Base-by-base conservation (phyloP, 306 rosid species). In the Morella rubra region DNA sequence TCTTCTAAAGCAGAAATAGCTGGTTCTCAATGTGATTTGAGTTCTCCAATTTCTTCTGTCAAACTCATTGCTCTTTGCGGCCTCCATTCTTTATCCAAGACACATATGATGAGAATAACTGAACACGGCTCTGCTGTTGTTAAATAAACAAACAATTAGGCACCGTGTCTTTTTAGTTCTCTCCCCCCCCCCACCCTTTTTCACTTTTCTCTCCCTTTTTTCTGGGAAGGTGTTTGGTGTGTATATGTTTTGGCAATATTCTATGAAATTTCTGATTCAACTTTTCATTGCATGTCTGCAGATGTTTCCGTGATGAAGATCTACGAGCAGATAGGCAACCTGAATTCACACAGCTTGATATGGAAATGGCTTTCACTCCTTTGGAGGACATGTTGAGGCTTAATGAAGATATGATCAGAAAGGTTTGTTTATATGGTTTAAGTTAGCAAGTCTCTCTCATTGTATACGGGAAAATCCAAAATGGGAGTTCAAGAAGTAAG, bases 241-340 rank as follows among this genome's bases (percentile, higher is more conserved):
- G 8, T 61, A 14, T 32, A 14, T 65, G 3, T 42, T 65, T 40
- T 32, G 47, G 1, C 6, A 32, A 40, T 41, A 15, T 59, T 27
- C 42, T 53, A 50, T 50, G 0, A 32, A 37, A 50, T 56, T 40
- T 42, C 16, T 73, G 65, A 59, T 72, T 79, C 49, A 52, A 56
- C 74, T 18, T 53, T 71, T 6, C 22, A 12, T 73, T 77, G 45
- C 73, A 77, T 44, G 78, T 76, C 75, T 52, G 72, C 76, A 92
- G 98, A 79, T 95, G 97, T 84, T 95, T 95, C 68, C 91, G 97
- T n/a, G 97, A 95, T 86, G 98, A 95, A 89, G 97, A 95, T 85
- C 84, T 92, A 69, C 85, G 98, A 85, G 97, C 98, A 65, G 98
- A 95, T 70, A 88, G 98, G 80, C 97, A 95, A 73, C 98, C 98